Evolutionary conservation across 2,329 filamentous ascomycete genomes (phyloP), one percentile per base, ranked within the genome.

Genomic region (Calcarisporium arbuscula): DNA sequence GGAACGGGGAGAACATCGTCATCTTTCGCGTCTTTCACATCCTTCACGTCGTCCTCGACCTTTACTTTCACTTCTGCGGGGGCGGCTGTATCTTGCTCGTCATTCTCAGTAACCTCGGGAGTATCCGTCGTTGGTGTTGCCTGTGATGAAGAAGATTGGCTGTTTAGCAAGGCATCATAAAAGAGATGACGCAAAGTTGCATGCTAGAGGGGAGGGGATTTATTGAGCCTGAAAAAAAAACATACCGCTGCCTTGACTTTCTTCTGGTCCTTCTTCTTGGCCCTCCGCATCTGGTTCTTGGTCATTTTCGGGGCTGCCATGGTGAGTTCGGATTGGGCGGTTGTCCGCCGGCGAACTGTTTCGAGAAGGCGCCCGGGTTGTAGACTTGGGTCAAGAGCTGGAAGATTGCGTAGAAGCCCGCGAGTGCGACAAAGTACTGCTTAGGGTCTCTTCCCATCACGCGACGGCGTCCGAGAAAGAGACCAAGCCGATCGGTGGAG

Each of bases 261-360:
- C 67, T 94, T 94, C 56, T 86, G 78, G 51, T 87, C 84, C 80
- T 95, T 95, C 76, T 92, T 95, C 70, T 90, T 89, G 31, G 87
- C 85, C 59, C 90, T 80, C 59, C 88, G 78, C 69, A 89, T 82
- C 64, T 94, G 87, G 64, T 95, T 95, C 70, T 95, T 96, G 58
- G 83, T 88, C 68, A 83, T 80, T 68, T 90, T 94, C 47, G 71
- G 61, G 46, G 68, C 60, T 52, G 74, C 76, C 77, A 81, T 82
- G 54, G 59, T 67, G 53, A 48, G 32, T 34, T 34, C 11, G 45
- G 38, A 39, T 27, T 40, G 36, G 44, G 47, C 45, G 53, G 48
- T 42, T 35, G 40, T 45, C 46, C 43, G 45, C 44, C 40, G 49
- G 42, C 39, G 38, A 45, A 45, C n/a, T 52, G 43, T 30, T 45